Evolutionary conservation across 345 rosid genomes (phyloP), one percentile per base, ranked within the genome.

Genomic region (Pseudoturritis turrita): DNA sequence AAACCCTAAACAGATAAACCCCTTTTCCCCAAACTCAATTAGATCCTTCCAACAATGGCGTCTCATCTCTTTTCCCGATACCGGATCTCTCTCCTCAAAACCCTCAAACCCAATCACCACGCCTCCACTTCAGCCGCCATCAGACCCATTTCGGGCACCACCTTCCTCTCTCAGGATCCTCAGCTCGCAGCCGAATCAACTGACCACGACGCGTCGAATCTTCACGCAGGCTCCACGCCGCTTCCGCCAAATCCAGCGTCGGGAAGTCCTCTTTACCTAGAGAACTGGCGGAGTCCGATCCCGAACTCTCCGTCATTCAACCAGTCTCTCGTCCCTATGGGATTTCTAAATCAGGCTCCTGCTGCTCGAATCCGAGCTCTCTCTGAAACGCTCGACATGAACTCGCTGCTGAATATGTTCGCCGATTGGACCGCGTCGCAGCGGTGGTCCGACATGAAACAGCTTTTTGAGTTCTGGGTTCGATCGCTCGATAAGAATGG

Each of bases 191-290:
- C 84, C 18, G 91, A 90, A 5, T 65, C 83, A 44, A 2, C 59
- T 35, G 69, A 70, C 15, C 25, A 73, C 59, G 70, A 72, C 7
- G 9, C 72, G 15, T 4, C 67, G 7, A 19, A 23, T 6, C 45
- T 28, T 2, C 51, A 19, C 21, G n/a, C 58, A 17, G n/a, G 10
- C 5, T 54, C 81, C 3, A 68, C 88, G 0, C 85, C 92, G 28
- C 89, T 94, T 50, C 99, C 96, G 2, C 96, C 99, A 0, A 95
- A 87, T 74, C 96, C 99, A 0, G 90, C 94, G 5, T 75, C 96
- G 19, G 98, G 96, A 35, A 89, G 96, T 71, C 96, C 98, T 0
- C 81, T 89, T 49, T 94, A 91, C 77, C 82, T 76, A 15, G 91
- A 90, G 67, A 88, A 86, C 71, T 95, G 96, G 96, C 84, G 99